Evolutionary conservation across 2,329 filamentous ascomycete genomes (phyloP), one percentile per base, ranked within the genome.

Genomic region (Chalara sp.): DNA sequence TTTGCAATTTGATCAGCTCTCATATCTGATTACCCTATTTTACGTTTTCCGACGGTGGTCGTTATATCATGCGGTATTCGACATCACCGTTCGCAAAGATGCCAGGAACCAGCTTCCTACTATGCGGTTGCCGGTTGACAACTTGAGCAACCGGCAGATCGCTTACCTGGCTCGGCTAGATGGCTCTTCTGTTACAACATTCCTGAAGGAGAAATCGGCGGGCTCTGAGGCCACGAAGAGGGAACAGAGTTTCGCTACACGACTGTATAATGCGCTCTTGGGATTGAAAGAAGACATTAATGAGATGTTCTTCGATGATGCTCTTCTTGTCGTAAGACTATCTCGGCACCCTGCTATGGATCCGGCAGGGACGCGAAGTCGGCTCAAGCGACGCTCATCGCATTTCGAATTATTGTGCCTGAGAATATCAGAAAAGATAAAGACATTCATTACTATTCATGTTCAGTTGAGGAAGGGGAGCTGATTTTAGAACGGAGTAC

Each of bases 31-130:
- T 21, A 21, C 21, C 21, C 21, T 21, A 21, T 21, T 21, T 21
- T 21, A 3, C 21, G 21, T 21, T 21, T 21, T 3, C 21, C 79
- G 2, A 60, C 56, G 3, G 69, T 78, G 6, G 72, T 73, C 33
- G 70, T 69, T 5, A 62, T 62, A 1, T 67, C 66, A 30, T 63
- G 65, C 43, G 43, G 65, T 31, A 59, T 66, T 46, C 78, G 56
- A 4, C 57, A 59, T 6, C 60, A 55, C 48, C 57, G 63, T 46
- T 72, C 76, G 6, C 76, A 76, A n/a, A n/a, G n/a, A n/a, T n/a
- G n/a, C n/a, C n/a, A n/a, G 32, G 81, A 84, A 57, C 70, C 84
- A 48, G 71, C 88, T 1, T 1, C 85, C 85, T 2, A 78, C 78
- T 1, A 70, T 79, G 41, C 72, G 74, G 13, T 62, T 87, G 52